Base-by-base conservation (phyloP, 805 yeast genomes). In the Monosporozyma servazzii region DNA sequence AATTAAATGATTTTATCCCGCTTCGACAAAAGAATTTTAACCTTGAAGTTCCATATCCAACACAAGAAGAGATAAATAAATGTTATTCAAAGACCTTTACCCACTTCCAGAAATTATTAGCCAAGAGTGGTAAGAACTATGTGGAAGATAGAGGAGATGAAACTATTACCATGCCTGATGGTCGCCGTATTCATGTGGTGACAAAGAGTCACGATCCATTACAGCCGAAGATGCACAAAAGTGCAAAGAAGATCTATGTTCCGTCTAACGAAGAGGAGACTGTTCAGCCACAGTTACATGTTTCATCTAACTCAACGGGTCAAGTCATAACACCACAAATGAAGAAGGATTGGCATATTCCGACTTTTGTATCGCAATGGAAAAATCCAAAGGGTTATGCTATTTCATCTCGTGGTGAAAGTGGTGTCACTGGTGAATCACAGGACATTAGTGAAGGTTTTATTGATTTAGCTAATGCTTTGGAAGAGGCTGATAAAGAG, bases 361-460 rank as follows among this genome's bases (percentile, higher is more conserved):
- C 98, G 0, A 82, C 96, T 0, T 88, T 95, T 1, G 79, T 91
- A 0, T 91, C 98, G 1, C 88, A 88, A 65, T 93, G 98, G 97
- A 90, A 89, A 66, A 93, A 93, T 66, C 87, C 90, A 17, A 85
- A 86, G 58, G 97, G 98, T 1, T 88, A 81, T 63, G 81, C 96
- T 0, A 82, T 90, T 45, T 81, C 85, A 0, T 67, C 90, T 41
- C 96, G 89, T 50, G 86, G 85, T 60, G 73, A 97, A 53, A 43
- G 27, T 15, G 71, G 87, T 51, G 75, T 80, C 2, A 75, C 77
- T 13, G 76, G 72, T 50, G 74, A 74, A 13, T 67, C 64, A 0
- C 67, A 57, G 17, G 67, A 72, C 20, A 75, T 83, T 48, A 75
- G 79, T 52, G 79, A 79, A 51, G 80, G 80, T 45, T 82, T 84